phyloP scores from a whole-genome alignment of 176 grass and related monocot species.

The Leersia perrieri region DNA sequence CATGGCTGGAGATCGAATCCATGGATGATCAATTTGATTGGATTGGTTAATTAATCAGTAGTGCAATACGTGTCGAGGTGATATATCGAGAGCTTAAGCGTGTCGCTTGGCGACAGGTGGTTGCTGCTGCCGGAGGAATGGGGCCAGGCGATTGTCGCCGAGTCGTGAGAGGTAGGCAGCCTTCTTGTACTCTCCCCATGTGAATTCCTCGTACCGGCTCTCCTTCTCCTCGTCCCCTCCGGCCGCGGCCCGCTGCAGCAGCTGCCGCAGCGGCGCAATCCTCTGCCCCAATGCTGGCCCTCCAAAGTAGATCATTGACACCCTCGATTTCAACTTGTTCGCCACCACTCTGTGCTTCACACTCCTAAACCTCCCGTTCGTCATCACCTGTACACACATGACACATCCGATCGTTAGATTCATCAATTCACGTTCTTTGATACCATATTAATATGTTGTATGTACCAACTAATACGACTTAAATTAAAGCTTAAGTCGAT shows the following conservation, averaged over 20 bases:
- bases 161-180: constrained; percentile 76
- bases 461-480: too few species aligned
- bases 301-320: constrained; percentile 87
- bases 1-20: background rate
- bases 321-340: constrained; percentile 47
- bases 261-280: constrained; percentile 61
- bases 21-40: background rate
- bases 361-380: constrained; percentile 76
- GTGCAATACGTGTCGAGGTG: too few species aligned
- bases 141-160: constrained; percentile 69
- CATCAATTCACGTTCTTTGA: too few species aligned
- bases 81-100: background rate
- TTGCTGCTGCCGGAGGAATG: constrained; percentile 30
- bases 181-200: constrained; percentile 88
- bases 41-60: background rate
- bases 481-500: too few species aligned
- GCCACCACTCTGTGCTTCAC: constrained; percentile 72
- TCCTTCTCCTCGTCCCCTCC: constrained; percentile 46
- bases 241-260: constrained; percentile 37
- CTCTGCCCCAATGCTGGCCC: constrained; percentile 59
- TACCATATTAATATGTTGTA: too few species aligned
- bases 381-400: constrained; percentile 45
- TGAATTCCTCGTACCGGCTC: constrained; percentile 73
- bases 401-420: too few species aligned
- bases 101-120: background rate